Evolutionary conservation across 83 land plant species (phyloP), one percentile per base, ranked within the genome.

Genomic region (Picea abies): DNA sequence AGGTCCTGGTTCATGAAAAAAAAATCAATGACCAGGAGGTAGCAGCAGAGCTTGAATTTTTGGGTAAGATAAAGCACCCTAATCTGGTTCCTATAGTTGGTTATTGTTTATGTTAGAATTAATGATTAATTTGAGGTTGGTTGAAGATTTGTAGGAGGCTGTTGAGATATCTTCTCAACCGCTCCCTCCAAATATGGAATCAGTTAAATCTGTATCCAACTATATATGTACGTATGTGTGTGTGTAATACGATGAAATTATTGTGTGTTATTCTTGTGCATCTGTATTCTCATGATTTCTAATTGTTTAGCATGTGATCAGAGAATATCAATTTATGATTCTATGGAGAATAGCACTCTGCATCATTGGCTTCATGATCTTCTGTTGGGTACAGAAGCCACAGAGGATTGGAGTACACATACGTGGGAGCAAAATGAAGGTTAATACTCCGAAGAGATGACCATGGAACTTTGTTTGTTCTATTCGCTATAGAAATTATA

Each of bases 31-130:
- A 92, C 22, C 86, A 85, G 61, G 96, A 91, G 68, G 94, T 87
- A 58, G 95, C 91, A 16, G 79, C 81, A 17, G 94, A 92, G 84
- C 84, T 97, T 37, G 96, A 90, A 69, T 75, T 89, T 17, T 88
- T 93, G 63, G 94, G 93, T 17, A 86, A 87, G 26, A 87, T 97
- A 61, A 93, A 91, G 79, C 99, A 97, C 82, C 93, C 93, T 5
- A 96, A 94, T 87, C 87, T 96, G 29, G 97, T 96, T 22, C 92
- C 99, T 5, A 52, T 96, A 73, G 84, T 88, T 14, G 99, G 99
- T 25, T 96, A 96, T 61, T 93, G 95, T 82, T 60, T 94, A 65
- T n/a, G n/a, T n/a, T n/a, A n/a, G n/a, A n/a, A n/a, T n/a, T n/a
- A n/a, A n/a, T n/a, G n/a, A n/a, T n/a, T n/a, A n/a, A n/a, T n/a